Evolutionary conservation across 2,329 filamentous ascomycete genomes (phyloP), one percentile per base, ranked within the genome.

Genomic region (Mycosphaerella arachidis): DNA sequence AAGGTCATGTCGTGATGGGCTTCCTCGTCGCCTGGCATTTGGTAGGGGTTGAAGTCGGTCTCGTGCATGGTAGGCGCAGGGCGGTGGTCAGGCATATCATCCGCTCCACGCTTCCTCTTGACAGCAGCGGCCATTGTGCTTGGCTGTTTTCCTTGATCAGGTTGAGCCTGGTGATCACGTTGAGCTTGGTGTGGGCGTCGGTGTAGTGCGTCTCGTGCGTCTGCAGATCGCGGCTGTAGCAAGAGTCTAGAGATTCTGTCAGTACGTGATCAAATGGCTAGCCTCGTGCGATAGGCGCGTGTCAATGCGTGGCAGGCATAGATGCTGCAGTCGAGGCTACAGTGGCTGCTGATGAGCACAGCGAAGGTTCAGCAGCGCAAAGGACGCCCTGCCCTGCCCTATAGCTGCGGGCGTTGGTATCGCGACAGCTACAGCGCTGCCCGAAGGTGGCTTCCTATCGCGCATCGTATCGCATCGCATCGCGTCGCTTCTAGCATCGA

Each of bases 51-150:
- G 9, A 72, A 75, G 52, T 70, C 70, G 35, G 66, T 63, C 33
- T 64, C 56, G 45, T 53, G 56, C 55, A 71, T 65, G 24, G 58
- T 65, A 43, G 71, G 71, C 18, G 74, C 73, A 30, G 75, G 67
- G 54, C 77, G 68, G 64, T 63, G 63, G 68, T 60, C 70, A 63
- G 67, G 75, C 73, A 71, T 76, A 55, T 80, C 78, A 59, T 76
- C 74, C 31, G 76, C 71, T 53, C 78, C 77, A 59, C 78, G 77
- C 72, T 80, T 80, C 56, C 78, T 73, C 69, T 80, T 80, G 66
- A 75, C 76, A 30, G 66, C 56, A 6, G 68, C 58, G 35, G 69
- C 67, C 70, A 72, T 70, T 30, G 53, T 57, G 24, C 46, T 48
- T 35, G 35, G 12, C 33, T 18, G 24, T 48, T 29, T 30, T 29